Evolutionary conservation across 1,139 yeast species (phyloP).

Genomic region (Suzukiozyma palmioleophila): DNA sequence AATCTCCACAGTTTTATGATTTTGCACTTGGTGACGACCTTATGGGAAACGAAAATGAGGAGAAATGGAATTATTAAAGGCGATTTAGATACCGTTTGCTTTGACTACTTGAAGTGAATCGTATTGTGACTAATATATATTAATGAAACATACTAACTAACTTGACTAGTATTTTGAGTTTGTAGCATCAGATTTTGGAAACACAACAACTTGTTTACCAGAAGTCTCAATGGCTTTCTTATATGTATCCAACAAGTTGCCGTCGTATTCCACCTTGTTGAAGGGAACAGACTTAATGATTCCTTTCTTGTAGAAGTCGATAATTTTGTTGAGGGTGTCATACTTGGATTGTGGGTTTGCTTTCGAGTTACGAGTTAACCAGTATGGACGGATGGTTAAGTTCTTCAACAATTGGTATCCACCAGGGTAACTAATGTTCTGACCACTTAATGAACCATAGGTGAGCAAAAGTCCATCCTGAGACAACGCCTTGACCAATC

Average conservation of each 20-base stretch:
- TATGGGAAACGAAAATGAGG: conserved; percentile 1
- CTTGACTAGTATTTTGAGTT: too few relatives aligned
- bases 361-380: conserved; percentile 76
- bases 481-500: conserved; percentile 22
- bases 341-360: conserved; percentile 56
- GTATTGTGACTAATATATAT: too few relatives aligned
- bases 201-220: conserved; percentile 34
- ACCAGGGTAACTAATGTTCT: conserved; percentile 41
- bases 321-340: conserved; percentile 51
- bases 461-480: conserved; percentile 24
- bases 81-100: neutral
- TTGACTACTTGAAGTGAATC: too few relatives aligned
- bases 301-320: conserved; percentile 57
- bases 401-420: conserved; percentile 58
- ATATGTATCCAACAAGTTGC: conserved; percentile 42
- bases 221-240: conserved; percentile 43
- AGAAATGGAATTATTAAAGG: neutral
- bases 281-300: conserved; percentile 52
- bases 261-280: conserved; percentile 29
- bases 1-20: neutral
- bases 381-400: conserved; percentile 73
- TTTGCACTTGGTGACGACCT: neutral
- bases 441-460: conserved; percentile 30
- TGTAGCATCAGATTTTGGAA: conserved; percentile 4
- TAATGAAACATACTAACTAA: too few relatives aligned